phyloP scores from a whole-genome alignment of 2,329 filamentous ascomycete species.

The Pseudodiploospora longispora region DNA sequence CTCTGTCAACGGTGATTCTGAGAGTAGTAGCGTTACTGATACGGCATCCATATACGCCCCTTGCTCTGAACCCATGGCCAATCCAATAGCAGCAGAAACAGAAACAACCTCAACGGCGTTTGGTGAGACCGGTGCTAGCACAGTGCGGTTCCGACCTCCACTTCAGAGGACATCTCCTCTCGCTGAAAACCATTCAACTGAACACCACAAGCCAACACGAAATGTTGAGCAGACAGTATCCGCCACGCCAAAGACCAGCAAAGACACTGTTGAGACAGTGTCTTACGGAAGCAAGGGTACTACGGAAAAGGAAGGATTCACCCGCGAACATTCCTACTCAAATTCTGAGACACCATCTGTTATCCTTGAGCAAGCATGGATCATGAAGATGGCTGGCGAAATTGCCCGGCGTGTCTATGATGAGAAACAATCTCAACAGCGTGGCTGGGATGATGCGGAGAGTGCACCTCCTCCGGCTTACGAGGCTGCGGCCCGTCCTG shows the following conservation, averaged over 20 bases:
- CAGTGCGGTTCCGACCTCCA: no score
- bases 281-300: slow-evolving; percentile 1
- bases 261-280: not conserved
- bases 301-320: slow-evolving; percentile 3
- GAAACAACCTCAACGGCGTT: slow-evolving; percentile 18
- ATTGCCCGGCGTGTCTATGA: slow-evolving; percentile 83
- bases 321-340: slow-evolving; percentile 16
- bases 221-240: slow-evolving; percentile 17
- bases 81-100: slow-evolving; percentile 52
- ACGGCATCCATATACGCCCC: slow-evolving; percentile 49
- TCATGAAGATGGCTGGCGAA: slow-evolving; percentile 88
- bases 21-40: slow-evolving; percentile 36
- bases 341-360: slow-evolving; percentile 30
- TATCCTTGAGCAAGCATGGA: slow-evolving; percentile 75
- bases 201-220: not conserved
- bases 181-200: no score
- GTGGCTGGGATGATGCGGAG: slow-evolving; percentile 41
- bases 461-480: slow-evolving; percentile 56
- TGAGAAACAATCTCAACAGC: slow-evolving; percentile 54
- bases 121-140: no score
- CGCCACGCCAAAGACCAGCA: not conserved
- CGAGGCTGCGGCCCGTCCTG: slow-evolving; percentile 35
- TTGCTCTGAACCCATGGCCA: slow-evolving; percentile 51
- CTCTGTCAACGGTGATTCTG: slow-evolving; percentile 41
- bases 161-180: no score